A percentile compares a stretch with the other conserved stretches of the same genome.
Evolutionary conservation across 495 filamentous ascomycete genomes (phyloP).

Genomic region (Penicillium paradoxum): DNA sequence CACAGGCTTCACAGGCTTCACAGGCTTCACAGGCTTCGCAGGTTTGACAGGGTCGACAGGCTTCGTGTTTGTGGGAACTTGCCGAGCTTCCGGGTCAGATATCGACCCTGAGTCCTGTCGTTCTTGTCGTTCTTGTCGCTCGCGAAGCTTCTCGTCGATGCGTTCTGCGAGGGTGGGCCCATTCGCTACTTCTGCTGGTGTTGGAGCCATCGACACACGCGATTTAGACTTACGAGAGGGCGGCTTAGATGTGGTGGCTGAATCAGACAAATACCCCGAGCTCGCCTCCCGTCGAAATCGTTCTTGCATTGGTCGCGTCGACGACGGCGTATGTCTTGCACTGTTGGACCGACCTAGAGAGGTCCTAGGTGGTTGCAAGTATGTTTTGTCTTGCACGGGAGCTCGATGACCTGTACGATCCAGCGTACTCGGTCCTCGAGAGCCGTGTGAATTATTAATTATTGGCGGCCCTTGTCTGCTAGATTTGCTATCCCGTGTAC

Average conservation of each 20-base stretch:
- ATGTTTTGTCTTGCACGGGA: constrained; percentile 1
- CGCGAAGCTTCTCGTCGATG: constrained; percentile 35
- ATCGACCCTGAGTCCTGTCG: constrained; percentile 17
- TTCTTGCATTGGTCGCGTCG: neutral
- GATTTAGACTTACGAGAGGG: neutral
- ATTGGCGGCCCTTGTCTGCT: constrained; percentile 1
- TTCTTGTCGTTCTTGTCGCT: constrained; percentile 26
- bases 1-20: too few relatives aligned
- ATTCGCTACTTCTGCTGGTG: constrained; percentile 4
- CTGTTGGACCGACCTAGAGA: constrained; percentile 21
- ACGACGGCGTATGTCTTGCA: constrained; percentile 6
- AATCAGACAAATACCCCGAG: constrained; percentile 28
- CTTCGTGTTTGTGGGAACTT: neutral
- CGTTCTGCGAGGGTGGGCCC: constrained; percentile 30
- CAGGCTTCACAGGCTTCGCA: neutral
- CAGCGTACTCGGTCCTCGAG: neutral
- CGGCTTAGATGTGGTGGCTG: constrained; percentile 11
- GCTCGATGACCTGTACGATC: constrained; percentile 7
- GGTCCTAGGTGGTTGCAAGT: neutral
- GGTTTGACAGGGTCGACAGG: neutral
- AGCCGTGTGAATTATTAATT: constrained; percentile 2
- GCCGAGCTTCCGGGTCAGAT: constrained; percentile 17
- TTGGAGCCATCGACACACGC: neutral
- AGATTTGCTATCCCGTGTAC: neutral
- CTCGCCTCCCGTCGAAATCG: constrained; percentile 2